Evolutionary conservation across 1,284 basidiomycete genomes (phyloP).

Genomic region (Mycena citricolor): DNA sequence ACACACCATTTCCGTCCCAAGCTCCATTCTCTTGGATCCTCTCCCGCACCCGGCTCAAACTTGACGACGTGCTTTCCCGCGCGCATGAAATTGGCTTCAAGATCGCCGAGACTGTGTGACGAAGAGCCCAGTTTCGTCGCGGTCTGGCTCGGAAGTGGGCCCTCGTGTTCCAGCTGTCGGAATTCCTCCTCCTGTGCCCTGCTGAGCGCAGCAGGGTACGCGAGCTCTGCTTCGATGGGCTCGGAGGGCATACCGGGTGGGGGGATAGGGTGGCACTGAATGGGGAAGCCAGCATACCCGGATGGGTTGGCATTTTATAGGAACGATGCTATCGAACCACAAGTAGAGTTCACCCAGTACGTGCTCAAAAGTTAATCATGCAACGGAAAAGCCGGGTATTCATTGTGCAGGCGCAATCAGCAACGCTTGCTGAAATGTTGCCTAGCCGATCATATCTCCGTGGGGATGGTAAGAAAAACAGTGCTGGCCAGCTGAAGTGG

Average conservation of each 20-base stretch:
- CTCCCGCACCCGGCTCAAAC: slow-evolving; percentile 36
- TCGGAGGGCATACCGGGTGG: slow-evolving; percentile 32
- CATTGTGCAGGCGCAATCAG: too few relatives aligned
- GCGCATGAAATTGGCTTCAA: slow-evolving; percentile 15
- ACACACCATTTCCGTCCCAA: slow-evolving; percentile 35
- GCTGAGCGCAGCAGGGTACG: slow-evolving; percentile 31
- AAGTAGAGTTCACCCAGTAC: too few relatives aligned
- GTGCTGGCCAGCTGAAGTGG: too few relatives aligned
- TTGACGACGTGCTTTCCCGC: slow-evolving; percentile 27
- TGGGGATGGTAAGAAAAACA: too few relatives aligned
- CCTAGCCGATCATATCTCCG: too few relatives aligned
- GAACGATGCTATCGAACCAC: too few relatives aligned
- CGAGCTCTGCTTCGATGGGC: slow-evolving; percentile 37
- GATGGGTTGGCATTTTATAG: too few relatives aligned
- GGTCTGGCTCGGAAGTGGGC: slow-evolving; percentile 19
- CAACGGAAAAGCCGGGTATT: too few relatives aligned
- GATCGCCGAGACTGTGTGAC: slow-evolving; percentile 20
- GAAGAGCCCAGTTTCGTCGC: neutral
- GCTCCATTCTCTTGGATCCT: slow-evolving; percentile 39
- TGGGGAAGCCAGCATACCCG: too few relatives aligned
- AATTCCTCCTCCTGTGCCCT: slow-evolving; percentile 33
- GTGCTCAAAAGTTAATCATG: too few relatives aligned
- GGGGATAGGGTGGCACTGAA: too few relatives aligned
- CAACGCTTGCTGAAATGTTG: too few relatives aligned
- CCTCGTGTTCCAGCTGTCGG: slow-evolving; percentile 31